Conservation (phyloP, 2,329 filamentous ascomycete species). For the Fusarium guadeloupense region DNA sequence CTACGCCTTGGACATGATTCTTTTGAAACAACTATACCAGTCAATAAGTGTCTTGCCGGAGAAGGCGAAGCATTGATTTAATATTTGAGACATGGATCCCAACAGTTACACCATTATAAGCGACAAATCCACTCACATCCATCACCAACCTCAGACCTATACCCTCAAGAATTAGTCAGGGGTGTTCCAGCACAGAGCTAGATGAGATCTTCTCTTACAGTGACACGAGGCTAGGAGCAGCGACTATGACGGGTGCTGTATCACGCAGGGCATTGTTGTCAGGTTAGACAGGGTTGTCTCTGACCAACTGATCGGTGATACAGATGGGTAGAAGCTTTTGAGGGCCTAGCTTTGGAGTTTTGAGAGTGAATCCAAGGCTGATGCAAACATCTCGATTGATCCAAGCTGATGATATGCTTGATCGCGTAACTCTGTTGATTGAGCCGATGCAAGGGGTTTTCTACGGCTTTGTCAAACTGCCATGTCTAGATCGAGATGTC, state of each 20-base stretch:
- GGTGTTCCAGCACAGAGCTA: not conserved
- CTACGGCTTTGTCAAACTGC: not conserved
- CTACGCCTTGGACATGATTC: conserved; percentile 28
- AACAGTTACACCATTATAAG: conserved; percentile 40
- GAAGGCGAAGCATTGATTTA: conserved; percentile 41
- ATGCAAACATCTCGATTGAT: not conserved
- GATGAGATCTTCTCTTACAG: conserved; percentile 47
- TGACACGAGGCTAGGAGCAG: conserved; percentile 45
- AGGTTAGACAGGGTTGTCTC: conserved; percentile 31
- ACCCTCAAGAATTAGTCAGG: conserved; percentile 13
- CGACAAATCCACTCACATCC: conserved; percentile 29
- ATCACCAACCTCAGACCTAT: conserved; percentile 33
- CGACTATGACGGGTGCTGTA: conserved; percentile 52
- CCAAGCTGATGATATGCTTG: not conserved
- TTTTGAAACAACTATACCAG: conserved; percentile 41
- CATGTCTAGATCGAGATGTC: not conserved
- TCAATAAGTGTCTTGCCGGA: conserved; percentile 26
- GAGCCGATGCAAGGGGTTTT: not conserved
- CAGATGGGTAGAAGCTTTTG: conserved; percentile 6
- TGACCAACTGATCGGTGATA: conserved; percentile 26
- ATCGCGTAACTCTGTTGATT: not conserved
- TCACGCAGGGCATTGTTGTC: conserved; percentile 32
- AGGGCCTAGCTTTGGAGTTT: not conserved
- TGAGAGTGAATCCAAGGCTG: not conserved
- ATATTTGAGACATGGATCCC: conserved; percentile 46